Base-by-base conservation (phyloP, 495 filamentous ascomycete genomes). In the Daldinia concentrica region DNA sequence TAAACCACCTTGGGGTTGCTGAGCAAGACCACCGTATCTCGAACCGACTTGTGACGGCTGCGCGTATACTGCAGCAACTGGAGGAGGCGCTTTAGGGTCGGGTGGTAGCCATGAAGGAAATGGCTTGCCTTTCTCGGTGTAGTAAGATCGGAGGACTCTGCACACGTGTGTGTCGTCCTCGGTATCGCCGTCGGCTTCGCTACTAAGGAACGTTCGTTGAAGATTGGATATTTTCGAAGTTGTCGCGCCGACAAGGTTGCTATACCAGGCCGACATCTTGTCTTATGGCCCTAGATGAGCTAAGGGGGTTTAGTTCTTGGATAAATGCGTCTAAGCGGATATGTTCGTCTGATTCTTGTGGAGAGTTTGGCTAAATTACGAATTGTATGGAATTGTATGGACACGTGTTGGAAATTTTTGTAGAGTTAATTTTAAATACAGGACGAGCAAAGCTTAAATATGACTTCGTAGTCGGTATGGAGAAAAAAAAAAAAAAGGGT, bases 151-250 rank as follows among this genome's bases (percentile, higher is more conserved):
- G n/a, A 99, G 89, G 14, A 97, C 94, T 76, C 94, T 91, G 81
- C 92, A 95, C 76, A 99, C 90, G 82, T 97, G 93, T 1, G 93
- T 94, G 83, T 95, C 91, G 81, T 97, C 94, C 82, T 96, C 93
- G 64, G 93, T 95, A 75, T 98, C 94, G 68, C 92, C 92, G 82
- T 97, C 94, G 63, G 89, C 86, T 78, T 96, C 94, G 74, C 89
- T 86, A 62, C 86, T 81, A 62, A 94, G 90, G 78, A 95, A 90
- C 32, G 89, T 90, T 37, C 90, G 89, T 65, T 93, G 92, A 69
- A 97, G 86, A 71, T 90, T 90, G 78, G 86, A 91, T 79, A 96
- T 92, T 69, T 90, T 88, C 36, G 90, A 90, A 61, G 92, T 91
- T 11, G 93, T 90, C 66, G 87, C 91, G 45, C 91, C 92, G 77